These are phyloP conservation scores for Periconia macrospinosa DNA, from an alignment of 2,329 filamentous ascomycete species.

Conservation along the genomic window DNA sequence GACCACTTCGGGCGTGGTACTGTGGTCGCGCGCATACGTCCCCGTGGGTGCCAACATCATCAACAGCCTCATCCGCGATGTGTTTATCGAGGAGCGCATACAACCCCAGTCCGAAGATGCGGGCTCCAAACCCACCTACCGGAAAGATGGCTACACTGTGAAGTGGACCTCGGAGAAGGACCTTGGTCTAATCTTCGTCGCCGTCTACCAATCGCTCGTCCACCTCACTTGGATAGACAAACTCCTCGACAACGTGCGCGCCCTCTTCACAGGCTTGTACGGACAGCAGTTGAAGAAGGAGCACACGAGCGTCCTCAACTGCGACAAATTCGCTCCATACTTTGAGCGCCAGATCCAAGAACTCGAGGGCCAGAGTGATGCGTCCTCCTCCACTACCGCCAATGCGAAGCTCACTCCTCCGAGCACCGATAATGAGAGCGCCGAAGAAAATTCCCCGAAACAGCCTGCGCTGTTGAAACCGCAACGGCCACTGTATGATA, in stretches of 20 bases:
- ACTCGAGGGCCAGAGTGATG: conserved; percentile 63
- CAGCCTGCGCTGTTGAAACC: conserved; percentile 55
- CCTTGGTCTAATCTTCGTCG: conserved; percentile 92
- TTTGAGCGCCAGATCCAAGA: conserved; percentile 92
- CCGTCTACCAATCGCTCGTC: conserved; percentile 93
- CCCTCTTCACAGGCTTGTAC: conserved; percentile 88
- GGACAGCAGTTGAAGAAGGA: conserved; percentile 82
- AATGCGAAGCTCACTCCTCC: conserved; percentile 56
- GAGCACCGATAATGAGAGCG: conserved; percentile 51
- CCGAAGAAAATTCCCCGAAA: conserved; percentile 55
- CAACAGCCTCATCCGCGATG: conserved; percentile 93
- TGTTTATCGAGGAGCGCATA: conserved; percentile 94
- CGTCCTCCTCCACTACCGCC: conserved; percentile 24
- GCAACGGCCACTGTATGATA: conserved; percentile 41
- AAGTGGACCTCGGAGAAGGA: conserved; percentile 95
- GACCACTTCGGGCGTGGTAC: conserved; percentile 91
- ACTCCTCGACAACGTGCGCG: conserved; percentile 91
- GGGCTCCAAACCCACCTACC: conserved; percentile 72
- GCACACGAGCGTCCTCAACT: conserved; percentile 76
- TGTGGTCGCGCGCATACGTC: conserved; percentile 90
- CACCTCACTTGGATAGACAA: conserved; percentile 97
- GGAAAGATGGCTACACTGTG: conserved; percentile 88
- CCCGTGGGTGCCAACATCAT: conserved; percentile 79
- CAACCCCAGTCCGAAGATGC: conserved; percentile 63
- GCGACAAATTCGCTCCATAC: conserved; percentile 79